Evolutionary conservation across 306 rosid genomes (phyloP), one percentile per base, ranked within the genome.

Genomic region (Lathyrus sativus): DNA sequence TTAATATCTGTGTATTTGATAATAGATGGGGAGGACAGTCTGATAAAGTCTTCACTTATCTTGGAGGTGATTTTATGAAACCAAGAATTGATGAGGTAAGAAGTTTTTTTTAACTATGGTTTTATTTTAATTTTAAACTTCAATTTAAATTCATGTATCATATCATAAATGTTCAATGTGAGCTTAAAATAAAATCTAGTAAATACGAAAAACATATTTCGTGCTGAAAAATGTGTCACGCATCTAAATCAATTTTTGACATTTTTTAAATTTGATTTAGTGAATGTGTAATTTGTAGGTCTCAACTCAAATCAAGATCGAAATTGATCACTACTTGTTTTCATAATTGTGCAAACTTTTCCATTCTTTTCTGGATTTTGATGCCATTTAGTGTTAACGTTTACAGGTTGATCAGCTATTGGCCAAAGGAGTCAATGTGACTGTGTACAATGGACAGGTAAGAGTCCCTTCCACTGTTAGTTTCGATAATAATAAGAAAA

Each of bases 401-500:
- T 29, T 45, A 2, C 69, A 92, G 98, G 97, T 93, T 50, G 97
- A 88, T 76, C 82, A 86, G 72, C 84, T 93, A 38, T 89, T 93
- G 29, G 86, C 81, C 0, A 86, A 85, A 50, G 99, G 99, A 26
- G 85, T 93, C 50, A 85, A 86, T 68, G 96, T 93, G 57, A 93
- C 96, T 2, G 74, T 93, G 22, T 93, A 93, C 62, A 93, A 82
- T 55, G 99, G 99, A 39, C 99, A 93, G 53, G 99, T 93, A 79
- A 78, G 84, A 44, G 37, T 50, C 24, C 46, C 15, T 42, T 48
- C 62, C 74, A 7, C 48, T 37, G 45, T 45, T 55, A 38, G 35
- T 54, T 44, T 59, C 28, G 54, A 35, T 69, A 41, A 43, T 41
- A 15, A 61, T 22, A 68, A 44, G 57, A 50, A 53, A 54, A 31